These are phyloP conservation scores for Starmera caribaea DNA, from an alignment of 805 yeast genomes.

Conservation along the genomic window DNA sequence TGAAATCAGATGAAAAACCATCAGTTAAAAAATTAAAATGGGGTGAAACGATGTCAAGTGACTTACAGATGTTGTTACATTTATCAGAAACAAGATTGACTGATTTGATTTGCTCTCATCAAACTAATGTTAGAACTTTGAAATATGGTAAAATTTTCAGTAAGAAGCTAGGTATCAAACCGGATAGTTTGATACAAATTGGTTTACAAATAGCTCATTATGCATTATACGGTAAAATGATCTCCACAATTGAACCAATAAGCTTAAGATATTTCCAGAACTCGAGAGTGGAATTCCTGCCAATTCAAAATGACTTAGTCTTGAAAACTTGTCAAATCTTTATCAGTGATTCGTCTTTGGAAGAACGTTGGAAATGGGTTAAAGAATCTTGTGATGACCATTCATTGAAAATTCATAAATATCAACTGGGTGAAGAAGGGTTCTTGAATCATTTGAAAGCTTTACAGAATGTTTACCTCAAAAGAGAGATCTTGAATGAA, in stretches of 20 bases:
- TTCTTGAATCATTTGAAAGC: constrained; percentile 69
- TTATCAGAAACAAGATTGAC: constrained; percentile 85
- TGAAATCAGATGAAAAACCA: constrained; percentile 8
- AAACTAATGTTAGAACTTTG: constrained; percentile 66
- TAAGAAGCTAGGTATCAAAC: constrained; percentile 70
- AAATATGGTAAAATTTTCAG: constrained; percentile 74
- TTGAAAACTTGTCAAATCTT: constrained; percentile 49
- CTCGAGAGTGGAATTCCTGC: constrained; percentile 61
- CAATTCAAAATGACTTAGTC: constrained; percentile 48
- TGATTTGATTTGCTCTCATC: constrained; percentile 71
- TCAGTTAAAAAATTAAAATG: constrained; percentile 22
- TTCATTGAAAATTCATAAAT: constrained; percentile 34
- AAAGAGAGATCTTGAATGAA: constrained; percentile 34
- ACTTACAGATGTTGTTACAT: constrained; percentile 39
- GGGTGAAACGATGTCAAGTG: constrained; percentile 22
- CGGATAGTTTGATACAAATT: constrained; percentile 87
- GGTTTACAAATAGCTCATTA: constrained; percentile 87
- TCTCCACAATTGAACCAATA: constrained; percentile 85
- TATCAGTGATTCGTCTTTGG: constrained; percentile 42
- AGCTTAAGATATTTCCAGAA: constrained; percentile 61
- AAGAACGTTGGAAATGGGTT: constrained; percentile 40
- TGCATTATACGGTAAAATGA: constrained; percentile 83
- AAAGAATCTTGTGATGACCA: constrained; percentile 44
- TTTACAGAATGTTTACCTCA: constrained; percentile 44
- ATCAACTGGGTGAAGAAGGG: constrained; percentile 49